Percentiles rank a stretch among this genome's conserved stretches.
phyloP scores from a whole-genome alignment of 2,329 filamentous ascomycete genomes.

The Diaporthe amygdali region DNA sequence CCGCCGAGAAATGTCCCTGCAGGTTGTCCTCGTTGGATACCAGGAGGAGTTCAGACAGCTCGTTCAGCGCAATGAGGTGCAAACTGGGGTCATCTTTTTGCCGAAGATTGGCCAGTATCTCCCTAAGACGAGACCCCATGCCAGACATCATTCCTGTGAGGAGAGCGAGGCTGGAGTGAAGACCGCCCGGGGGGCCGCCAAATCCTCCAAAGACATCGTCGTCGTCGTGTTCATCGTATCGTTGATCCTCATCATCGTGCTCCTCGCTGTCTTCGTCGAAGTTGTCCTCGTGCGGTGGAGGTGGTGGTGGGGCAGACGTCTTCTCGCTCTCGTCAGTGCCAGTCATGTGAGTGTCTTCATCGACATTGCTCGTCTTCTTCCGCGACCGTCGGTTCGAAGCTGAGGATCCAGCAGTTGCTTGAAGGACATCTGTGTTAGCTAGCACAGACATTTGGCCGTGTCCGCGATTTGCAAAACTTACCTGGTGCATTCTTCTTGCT shows the following conservation, averaged over 20 bases:
- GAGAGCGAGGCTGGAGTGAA: constrained; percentile 83
- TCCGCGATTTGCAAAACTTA: constrained; percentile 31
- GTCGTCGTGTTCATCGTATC: constrained; percentile 62
- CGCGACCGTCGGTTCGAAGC: constrained; percentile 55
- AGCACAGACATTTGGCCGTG: not conserved
- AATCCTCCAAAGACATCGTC: constrained; percentile 72
- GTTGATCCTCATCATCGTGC: constrained; percentile 59
- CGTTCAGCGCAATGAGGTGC: constrained; percentile 90
- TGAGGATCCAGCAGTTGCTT: constrained; percentile 40
- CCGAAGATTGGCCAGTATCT: constrained; percentile 76
- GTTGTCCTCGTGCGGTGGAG: constrained; percentile 49
- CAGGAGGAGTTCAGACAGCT: constrained; percentile 89
- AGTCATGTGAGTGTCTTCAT: constrained; percentile 72
- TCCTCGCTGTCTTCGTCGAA: constrained; percentile 48
- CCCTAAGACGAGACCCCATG: constrained; percentile 78
- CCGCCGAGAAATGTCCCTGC: constrained; percentile 91
- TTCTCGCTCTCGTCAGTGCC: constrained; percentile 65
- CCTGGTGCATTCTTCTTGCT: constrained; percentile 65
- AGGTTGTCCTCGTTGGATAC: constrained; percentile 97
- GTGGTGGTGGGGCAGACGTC: constrained; percentile 46
- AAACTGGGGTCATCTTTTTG: constrained; percentile 85
- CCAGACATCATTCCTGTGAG: constrained; percentile 92
- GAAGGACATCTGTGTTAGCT: constrained; percentile 31
- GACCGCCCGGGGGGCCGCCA: constrained; percentile 67
- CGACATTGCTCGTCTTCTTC: constrained; percentile 55